phyloP scores from a whole-genome alignment of 345 rosid species.

The Nasturtium officinale region DNA sequence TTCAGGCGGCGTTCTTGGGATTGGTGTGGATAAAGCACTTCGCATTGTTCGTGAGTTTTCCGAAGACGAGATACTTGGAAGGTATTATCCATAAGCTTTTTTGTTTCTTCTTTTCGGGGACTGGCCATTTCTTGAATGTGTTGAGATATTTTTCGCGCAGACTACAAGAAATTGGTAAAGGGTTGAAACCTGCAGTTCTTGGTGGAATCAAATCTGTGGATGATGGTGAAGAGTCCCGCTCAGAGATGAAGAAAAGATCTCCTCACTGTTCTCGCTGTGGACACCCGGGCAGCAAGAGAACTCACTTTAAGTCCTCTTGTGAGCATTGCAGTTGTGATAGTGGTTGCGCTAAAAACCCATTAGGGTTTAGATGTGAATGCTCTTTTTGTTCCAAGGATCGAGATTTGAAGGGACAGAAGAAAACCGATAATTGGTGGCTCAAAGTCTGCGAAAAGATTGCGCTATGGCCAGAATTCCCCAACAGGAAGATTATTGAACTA shows the following conservation, averaged over 20 bases:
- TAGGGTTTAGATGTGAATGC: slow-evolving; percentile 73
- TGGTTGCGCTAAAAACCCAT: slow-evolving; percentile 65
- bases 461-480: slow-evolving; percentile 62
- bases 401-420: slow-evolving; percentile 62
- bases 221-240: slow-evolving; percentile 39
- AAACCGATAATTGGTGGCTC: slow-evolving; percentile 61
- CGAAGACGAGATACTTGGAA: slow-evolving; percentile 68
- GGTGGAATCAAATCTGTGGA: slow-evolving; percentile 39
- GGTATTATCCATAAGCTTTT: slow-evolving; percentile 41
- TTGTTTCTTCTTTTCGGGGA: slow-evolving; percentile 9
- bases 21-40: slow-evolving; percentile 76
- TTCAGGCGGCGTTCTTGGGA: slow-evolving; percentile 73
- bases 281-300: slow-evolving; percentile 77
- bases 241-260: slow-evolving; percentile 47
- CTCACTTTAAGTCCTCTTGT: slow-evolving; percentile 68
- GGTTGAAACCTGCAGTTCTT: slow-evolving; percentile 41
- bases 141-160: slow-evolving; percentile 45
- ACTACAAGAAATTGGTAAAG: slow-evolving; percentile 60
- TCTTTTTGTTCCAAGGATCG: slow-evolving; percentile 55
- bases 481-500: slow-evolving; percentile 63
- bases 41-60: slow-evolving; percentile 61
- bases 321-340: slow-evolving; percentile 52
- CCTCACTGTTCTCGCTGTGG: slow-evolving; percentile 92
- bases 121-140: slow-evolving; percentile 18
- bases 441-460: slow-evolving; percentile 76